Conservation (phyloP, 257 asterid genomes). For the Salvia miltiorrhiza region DNA sequence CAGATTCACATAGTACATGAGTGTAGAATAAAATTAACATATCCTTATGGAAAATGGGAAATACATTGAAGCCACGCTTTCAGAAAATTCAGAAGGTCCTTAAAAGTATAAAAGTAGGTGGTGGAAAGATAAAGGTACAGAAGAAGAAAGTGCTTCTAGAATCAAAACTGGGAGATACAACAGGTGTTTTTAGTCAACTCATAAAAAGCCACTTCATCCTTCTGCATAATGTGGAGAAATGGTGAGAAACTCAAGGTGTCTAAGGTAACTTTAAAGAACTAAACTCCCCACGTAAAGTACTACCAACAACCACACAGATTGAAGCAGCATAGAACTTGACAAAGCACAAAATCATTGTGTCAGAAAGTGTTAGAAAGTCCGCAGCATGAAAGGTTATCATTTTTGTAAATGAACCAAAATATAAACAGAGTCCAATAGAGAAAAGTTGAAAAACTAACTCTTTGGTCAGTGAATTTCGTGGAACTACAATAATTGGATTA, state of each 20-base stretch:
- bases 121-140: constrained; percentile 2
- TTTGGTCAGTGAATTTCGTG: constrained; percentile 83
- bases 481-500: constrained; percentile 86
- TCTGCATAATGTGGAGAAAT: constrained; percentile 2
- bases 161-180: constrained; percentile 7
- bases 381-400: constrained; percentile 11
- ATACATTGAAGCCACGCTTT: background rate
- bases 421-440: constrained; percentile 17
- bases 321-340: constrained; percentile 6
- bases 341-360: background rate
- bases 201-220: background rate
- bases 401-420: constrained; percentile 11
- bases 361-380: background rate
- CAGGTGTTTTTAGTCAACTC: constrained; percentile 4
- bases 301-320: constrained; percentile 8
- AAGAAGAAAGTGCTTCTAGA: constrained; percentile 9
- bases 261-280: constrained; percentile 1
- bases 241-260: constrained; percentile 8
- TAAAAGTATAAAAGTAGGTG: background rate
- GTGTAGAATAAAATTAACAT: constrained; percentile 1
- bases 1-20: background rate
- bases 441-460: constrained; percentile 59
- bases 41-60: background rate
- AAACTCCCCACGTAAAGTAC: constrained; percentile 6
- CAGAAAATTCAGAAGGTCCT: background rate